Evolutionary conservation across 371 early-diverging fungal species (phyloP), one percentile per base, ranked within the genome.

Genomic region (Apophysomyces ossiformis): DNA sequence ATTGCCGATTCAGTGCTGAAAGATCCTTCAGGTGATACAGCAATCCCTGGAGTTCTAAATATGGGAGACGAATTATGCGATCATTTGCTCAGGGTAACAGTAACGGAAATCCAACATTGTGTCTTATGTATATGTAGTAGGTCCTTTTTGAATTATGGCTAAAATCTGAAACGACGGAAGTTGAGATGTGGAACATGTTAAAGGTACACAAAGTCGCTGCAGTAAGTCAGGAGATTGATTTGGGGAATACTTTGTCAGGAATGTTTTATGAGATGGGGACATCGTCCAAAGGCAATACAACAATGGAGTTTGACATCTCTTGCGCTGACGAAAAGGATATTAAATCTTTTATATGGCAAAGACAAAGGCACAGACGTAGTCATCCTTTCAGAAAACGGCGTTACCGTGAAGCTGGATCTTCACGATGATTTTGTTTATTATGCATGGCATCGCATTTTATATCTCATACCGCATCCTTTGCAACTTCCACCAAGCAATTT

Each of bases 51-150:
- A 41, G 80, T 85, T 9, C 70, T 63, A 9, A 81, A 79, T 61
- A 91, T 93, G 91, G 90, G 86, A 18, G 93, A 92, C 70, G 87
- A 88, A 63, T 75, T 94, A 39, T 90, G 91, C 64, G 92, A 90
- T 65, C 81, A 81, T 69, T 66, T 94, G 44, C 72, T 92, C 1
- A 69, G 87, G 66, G 92, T 91, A 73, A 64, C 65, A 46, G 57
- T 38, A 67, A 26, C 32, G 32, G 32, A 26, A 7, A 45, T 26
- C 41, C 13, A 15, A 7, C n/a, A 32, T 37, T 56, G n/a, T 44
- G 5, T 60, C 16, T 62, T 60, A 37, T 45, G 5, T 39, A 18
- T 36, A 15, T 45, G 13, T 69, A 32, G 54, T 50, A 85, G 85
- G 84, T 84, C 11, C 74, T 92, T 32, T 83, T 90, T 72, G 92